Percentiles rank a stretch among this genome's conserved stretches.
Conservation (phyloP, 75 land plant species). For the Cryptomeria japonica region DNA sequence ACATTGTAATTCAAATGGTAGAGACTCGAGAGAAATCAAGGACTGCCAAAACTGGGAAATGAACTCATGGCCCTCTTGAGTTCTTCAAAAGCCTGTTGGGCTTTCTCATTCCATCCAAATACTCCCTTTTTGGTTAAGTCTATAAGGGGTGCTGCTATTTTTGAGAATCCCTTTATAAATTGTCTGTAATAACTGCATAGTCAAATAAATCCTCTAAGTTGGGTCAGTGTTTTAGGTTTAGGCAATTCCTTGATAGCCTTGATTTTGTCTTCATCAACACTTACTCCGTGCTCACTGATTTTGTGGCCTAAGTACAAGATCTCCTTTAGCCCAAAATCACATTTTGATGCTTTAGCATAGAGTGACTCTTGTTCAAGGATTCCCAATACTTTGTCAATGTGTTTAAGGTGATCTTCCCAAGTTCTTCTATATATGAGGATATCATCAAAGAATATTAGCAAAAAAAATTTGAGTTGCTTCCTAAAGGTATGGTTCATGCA, state of each 20-base stretch:
- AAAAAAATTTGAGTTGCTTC: too few relatives aligned
- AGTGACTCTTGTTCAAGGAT: neutral
- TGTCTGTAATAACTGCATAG: too few relatives aligned
- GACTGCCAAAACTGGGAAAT: too few relatives aligned
- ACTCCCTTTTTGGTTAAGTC: neutral
- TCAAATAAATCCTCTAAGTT: neutral
- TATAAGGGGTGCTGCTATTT: neutral
- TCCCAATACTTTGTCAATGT: neutral
- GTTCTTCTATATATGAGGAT: neutral
- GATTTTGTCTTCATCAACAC: too few relatives aligned
- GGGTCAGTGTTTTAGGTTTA: neutral
- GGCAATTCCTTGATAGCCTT: neutral
- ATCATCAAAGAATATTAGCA: too few relatives aligned
- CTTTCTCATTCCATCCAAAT: too few relatives aligned
- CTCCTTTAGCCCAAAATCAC: neutral
- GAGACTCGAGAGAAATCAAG: too few relatives aligned
- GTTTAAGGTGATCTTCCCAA: neutral
- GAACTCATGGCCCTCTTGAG: too few relatives aligned
- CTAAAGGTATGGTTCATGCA: neutral
- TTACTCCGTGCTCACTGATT: too few relatives aligned
- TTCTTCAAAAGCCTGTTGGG: too few relatives aligned
- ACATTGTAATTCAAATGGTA: too few relatives aligned
- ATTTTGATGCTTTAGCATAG: neutral
- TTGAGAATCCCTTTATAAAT: neutral
- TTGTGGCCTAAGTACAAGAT: neutral